Percentiles rank a stretch among this genome's conserved stretches.
These are phyloP conservation scores for Hansenula lynferdii DNA, from an alignment of 1,139 yeast species.

Conservation along the genomic window DNA sequence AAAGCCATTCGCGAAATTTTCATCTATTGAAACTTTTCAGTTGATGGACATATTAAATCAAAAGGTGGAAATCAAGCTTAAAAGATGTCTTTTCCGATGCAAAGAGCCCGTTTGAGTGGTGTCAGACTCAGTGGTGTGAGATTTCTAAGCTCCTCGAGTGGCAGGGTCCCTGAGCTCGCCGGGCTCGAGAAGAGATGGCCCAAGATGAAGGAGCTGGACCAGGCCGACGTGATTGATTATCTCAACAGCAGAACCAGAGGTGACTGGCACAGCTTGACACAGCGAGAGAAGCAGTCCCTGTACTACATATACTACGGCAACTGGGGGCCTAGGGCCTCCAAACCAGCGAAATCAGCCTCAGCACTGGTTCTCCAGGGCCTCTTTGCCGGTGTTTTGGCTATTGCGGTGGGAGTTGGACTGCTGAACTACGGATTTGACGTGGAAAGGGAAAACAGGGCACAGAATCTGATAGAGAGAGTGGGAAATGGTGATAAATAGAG, in stretches of 20 bases:
- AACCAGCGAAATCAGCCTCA: constrained; percentile 6
- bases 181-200: constrained; percentile 54
- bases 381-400: constrained; percentile 12
- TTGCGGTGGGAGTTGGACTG: constrained; percentile 15
- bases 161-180: constrained; percentile 28
- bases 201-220: constrained; percentile 50
- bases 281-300: constrained; percentile 85
- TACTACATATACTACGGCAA: constrained; percentile 87
- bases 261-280: constrained; percentile 71
- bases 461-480: constrained; percentile 4
- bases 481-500: neutral
- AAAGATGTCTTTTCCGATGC: too few relatives aligned
- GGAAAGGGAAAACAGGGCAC: constrained; percentile 12
- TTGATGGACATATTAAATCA: too few relatives aligned
- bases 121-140: too few relatives aligned
- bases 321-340: constrained; percentile 77
- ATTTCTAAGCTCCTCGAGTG: too few relatives aligned
- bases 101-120: too few relatives aligned
- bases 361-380: constrained; percentile 12
- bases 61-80: too few relatives aligned
- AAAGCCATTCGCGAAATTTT: too few relatives aligned
- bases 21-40: too few relatives aligned
- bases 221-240: constrained; percentile 53
- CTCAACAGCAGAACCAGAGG: constrained; percentile 51
- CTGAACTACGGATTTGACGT: constrained; percentile 16